These are phyloP conservation scores for Solanum piurae DNA, from an alignment of 257 asterid genomes.

Conservation along the genomic window DNA sequence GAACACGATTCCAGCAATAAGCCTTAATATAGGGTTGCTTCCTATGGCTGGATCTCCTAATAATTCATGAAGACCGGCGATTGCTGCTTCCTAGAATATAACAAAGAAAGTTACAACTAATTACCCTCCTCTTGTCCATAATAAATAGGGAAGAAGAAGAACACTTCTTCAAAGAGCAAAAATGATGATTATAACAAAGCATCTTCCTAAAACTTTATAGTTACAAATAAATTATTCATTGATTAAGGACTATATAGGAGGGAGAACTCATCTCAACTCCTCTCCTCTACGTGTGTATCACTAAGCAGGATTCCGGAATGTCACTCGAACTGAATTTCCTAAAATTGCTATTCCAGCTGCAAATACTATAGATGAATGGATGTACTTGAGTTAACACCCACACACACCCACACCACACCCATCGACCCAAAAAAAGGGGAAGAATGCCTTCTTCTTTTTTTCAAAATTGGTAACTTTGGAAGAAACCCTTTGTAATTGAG, in stretches of 20 bases:
- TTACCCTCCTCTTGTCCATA: not conserved
- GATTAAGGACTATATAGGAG: not conserved
- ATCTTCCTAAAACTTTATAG: not conserved
- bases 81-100: slow-evolving; percentile 48
- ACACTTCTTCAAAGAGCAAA: not conserved
- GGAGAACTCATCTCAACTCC: not conserved
- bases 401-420: not conserved
- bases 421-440: not conserved
- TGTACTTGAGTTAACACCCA: not conserved
- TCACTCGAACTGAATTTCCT: not conserved
- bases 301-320: not conserved
- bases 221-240: not conserved
- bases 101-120: slow-evolving; percentile 1
- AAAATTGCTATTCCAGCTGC: not conserved
- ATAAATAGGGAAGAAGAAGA: not conserved
- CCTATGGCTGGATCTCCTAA: slow-evolving; percentile 86
- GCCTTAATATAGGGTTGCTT: slow-evolving; percentile 73
- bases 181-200: not conserved
- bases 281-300: not conserved
- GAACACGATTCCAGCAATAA: slow-evolving; percentile 79
- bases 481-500: not conserved
- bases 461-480: not conserved
- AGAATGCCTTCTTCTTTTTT: not conserved
- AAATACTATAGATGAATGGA: not conserved
- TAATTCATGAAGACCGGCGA: slow-evolving; percentile 76